These are phyloP conservation scores for Chaetomiaceae sp. DNA, from an alignment of 2,329 filamentous ascomycete genomes.

Conservation along the genomic window DNA sequence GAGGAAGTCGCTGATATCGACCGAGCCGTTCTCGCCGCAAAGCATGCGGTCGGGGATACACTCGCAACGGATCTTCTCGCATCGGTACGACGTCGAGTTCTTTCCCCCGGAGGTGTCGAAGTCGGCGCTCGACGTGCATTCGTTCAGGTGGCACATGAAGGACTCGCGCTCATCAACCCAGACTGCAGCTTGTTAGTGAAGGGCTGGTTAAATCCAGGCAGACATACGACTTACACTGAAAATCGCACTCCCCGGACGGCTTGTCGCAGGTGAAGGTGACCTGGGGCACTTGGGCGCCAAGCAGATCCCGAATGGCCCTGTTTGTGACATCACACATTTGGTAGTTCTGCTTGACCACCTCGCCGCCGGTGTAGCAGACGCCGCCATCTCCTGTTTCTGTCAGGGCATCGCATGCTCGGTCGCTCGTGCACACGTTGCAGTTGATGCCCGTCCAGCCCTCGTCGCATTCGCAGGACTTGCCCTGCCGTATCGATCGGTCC, in stretches of 20 bases:
- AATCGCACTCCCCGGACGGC: conserved; percentile 75
- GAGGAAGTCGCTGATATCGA: conserved; percentile 89
- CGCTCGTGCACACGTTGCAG: conserved; percentile 87
- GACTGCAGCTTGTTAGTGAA: conserved; percentile 47
- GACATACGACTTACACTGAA: conserved; percentile 66
- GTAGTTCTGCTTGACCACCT: conserved; percentile 90
- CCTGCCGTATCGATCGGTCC: conserved; percentile 70
- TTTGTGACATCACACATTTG: conserved; percentile 99
- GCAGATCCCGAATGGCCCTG: conserved; percentile 80
- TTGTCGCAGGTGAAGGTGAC: conserved; percentile 90
- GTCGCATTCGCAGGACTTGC: conserved; percentile 74
- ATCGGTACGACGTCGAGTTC: conserved; percentile 82
- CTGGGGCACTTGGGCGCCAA: conserved; percentile 81
- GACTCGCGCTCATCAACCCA: conserved; percentile 94
- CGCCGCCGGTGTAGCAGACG: conserved; percentile 86
- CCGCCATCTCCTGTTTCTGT: conserved; percentile 80
- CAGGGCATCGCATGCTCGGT: conserved; percentile 80
- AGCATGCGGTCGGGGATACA: conserved; percentile 92
- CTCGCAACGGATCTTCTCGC: conserved; percentile 76
- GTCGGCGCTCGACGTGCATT: conserved; percentile 69
- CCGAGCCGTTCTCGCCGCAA: conserved; percentile 84
- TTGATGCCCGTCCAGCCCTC: conserved; percentile 96
- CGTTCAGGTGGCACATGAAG: conserved; percentile 88
- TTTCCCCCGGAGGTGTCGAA: conserved; percentile 63
- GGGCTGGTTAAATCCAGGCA: too few species aligned